These are phyloP conservation scores for Dothideomycetes sp. DNA, from an alignment of 2,329 filamentous ascomycete genomes.

Conservation along the genomic window DNA sequence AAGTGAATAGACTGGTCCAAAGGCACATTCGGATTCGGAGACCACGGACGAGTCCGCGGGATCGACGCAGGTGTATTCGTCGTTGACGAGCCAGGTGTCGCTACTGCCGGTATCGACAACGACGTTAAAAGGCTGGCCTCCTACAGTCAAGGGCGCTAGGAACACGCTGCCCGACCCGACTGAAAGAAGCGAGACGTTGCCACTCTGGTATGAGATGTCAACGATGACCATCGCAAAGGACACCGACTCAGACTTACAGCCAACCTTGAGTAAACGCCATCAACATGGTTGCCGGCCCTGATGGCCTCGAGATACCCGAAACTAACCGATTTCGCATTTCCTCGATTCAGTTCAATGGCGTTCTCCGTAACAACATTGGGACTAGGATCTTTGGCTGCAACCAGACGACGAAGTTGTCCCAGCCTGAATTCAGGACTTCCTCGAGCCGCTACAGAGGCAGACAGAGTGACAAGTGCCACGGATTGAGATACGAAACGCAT, in stretches of 20 bases:
- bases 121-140: constrained; percentile 26
- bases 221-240: no score
- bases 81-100: constrained; percentile 37
- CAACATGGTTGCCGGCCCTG: background rate
- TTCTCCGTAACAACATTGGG: constrained; percentile 4
- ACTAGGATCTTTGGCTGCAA: background rate
- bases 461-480: background rate
- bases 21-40: constrained; percentile 22
- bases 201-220: background rate
- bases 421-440: constrained; percentile 3
- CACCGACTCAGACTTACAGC: background rate
- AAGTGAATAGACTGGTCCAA: constrained; percentile 24
- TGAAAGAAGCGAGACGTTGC: constrained; percentile 7
- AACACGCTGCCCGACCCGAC: constrained; percentile 24
- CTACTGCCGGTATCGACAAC: constrained; percentile 41
- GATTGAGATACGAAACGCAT: constrained; percentile 1
- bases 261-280: constrained; percentile 8
- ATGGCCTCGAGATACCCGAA: constrained; percentile 8
- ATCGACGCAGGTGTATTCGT: constrained; percentile 29
- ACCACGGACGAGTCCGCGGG: background rate
- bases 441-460: constrained; percentile 1
- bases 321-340: constrained; percentile 1
- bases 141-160: constrained; percentile 23
- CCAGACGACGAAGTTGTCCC: constrained; percentile 1
- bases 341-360: background rate